phyloP scores from a whole-genome alignment of 768 basidiomycete genomes.

The Leccinum aurantiacum region DNA sequence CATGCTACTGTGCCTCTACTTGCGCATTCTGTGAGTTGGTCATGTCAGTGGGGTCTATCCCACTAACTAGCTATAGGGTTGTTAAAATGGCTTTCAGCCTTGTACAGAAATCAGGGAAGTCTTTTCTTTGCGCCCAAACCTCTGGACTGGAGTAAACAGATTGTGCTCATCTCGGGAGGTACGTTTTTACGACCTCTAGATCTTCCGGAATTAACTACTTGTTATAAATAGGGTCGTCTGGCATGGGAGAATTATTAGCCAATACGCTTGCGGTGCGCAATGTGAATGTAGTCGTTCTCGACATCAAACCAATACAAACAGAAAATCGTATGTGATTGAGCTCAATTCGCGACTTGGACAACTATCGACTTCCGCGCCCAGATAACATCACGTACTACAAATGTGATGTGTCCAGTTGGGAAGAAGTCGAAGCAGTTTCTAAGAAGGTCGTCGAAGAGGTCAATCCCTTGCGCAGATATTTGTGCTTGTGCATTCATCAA shows the following conservation, averaged over 20 bases:
- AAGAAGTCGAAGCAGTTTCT: conserved; percentile 76
- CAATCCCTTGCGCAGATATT: conserved; percentile 8
- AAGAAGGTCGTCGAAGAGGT: conserved; percentile 79
- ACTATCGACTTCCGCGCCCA: conserved; percentile 28
- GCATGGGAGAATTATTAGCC: conserved; percentile 85
- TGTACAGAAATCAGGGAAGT: conserved; percentile 75
- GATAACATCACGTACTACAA: conserved; percentile 84
- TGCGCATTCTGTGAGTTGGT: conserved; percentile 64
- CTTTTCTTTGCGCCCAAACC: conserved; percentile 57
- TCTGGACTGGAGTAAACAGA: conserved; percentile 85
- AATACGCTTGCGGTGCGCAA: conserved; percentile 83
- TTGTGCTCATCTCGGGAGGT: conserved; percentile 93
- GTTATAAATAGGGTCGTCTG: conserved; percentile 68
- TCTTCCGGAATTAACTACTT: background rate
- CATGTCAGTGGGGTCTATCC: background rate
- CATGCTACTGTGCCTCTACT: conserved; percentile 56
- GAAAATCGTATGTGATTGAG: conserved; percentile 61
- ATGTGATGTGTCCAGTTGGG: conserved; percentile 90
- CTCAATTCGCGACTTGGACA: background rate
- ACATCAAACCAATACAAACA: conserved; percentile 72
- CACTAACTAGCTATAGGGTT: conserved; percentile 47
- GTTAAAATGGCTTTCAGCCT: conserved; percentile 63
- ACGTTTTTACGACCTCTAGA: conserved; percentile 16
- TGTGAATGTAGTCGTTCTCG: conserved; percentile 83
- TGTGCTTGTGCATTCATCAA: background rate